Conservation (phyloP, 331 rosid genomes). For the Quercus tomentella region DNA sequence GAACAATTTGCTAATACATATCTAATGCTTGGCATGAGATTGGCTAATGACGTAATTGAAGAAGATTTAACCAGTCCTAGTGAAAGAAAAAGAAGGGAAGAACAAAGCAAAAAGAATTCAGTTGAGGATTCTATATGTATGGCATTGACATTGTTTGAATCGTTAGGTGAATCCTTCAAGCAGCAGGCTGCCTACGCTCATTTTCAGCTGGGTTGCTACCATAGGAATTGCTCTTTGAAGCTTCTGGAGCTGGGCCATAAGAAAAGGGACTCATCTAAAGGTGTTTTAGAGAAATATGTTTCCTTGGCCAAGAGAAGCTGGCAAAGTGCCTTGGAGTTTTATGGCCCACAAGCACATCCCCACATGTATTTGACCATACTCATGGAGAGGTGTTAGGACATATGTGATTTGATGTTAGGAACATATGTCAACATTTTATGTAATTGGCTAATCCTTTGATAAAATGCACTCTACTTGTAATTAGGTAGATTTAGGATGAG, state of each 20-base stretch:
- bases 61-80: slow-evolving; percentile 10
- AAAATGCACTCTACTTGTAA: no score
- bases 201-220: slow-evolving; percentile 85
- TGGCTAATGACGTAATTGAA: slow-evolving; percentile 63
- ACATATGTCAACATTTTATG: no score
- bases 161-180: slow-evolving; percentile 75
- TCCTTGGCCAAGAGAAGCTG: slow-evolving; percentile 87
- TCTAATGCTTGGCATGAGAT: slow-evolving; percentile 91
- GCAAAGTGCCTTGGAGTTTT: slow-evolving; percentile 78
- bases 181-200: slow-evolving; percentile 92
- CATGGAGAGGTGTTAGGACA: slow-evolving; percentile 79
- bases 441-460: no score
- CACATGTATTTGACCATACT: slow-evolving; percentile 70
- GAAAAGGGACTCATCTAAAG: slow-evolving; percentile 44
- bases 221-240: slow-evolving; percentile 79
- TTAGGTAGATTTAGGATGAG: no score
- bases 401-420: no score
- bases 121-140: slow-evolving; percentile 87
- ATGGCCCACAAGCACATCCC: slow-evolving; percentile 77
- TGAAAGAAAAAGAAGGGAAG: slow-evolving; percentile 47
- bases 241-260: slow-evolving; percentile 58
- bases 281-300: slow-evolving; percentile 66
- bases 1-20: slow-evolving; percentile 85
- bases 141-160: slow-evolving; percentile 78
- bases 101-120: slow-evolving; percentile 64